These are phyloP conservation scores for Pleurotus citrinopileatus DNA, from an alignment of 768 basidiomycete genomes.

Conservation along the genomic window DNA sequence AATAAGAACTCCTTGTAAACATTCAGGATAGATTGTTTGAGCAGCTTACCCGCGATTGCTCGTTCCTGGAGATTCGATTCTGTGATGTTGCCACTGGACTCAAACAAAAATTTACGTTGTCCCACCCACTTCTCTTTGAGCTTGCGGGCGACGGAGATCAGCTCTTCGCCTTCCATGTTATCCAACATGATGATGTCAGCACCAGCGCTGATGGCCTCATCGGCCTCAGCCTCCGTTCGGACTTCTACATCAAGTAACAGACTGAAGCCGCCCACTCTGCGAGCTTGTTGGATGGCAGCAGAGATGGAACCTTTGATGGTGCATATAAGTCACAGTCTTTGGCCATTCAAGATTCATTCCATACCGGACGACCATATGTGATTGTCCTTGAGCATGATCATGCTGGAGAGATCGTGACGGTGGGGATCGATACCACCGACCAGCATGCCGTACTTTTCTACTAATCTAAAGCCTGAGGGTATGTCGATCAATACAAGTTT, in stretches of 20 bases:
- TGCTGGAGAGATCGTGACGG: constrained; percentile 93
- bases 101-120: constrained; percentile 82
- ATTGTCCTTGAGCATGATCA: constrained; percentile 99
- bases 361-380: constrained; percentile 96
- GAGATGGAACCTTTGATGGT: constrained; percentile 76
- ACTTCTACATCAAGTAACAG: constrained; percentile 94
- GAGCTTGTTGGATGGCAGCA: constrained; percentile 80
- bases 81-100: constrained; percentile 94
- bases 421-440: constrained; percentile 96
- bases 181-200: constrained; percentile 96
- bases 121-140: constrained; percentile 81
- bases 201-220: constrained; percentile 96
- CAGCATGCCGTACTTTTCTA: constrained; percentile 98
- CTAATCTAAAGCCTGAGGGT: constrained; percentile 80
- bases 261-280: constrained; percentile 88
- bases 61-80: constrained; percentile 79
- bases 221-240: constrained; percentile 81
- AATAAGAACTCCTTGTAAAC: neutral
- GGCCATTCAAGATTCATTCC: constrained; percentile 14
- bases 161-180: constrained; percentile 79
- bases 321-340: constrained; percentile 3
- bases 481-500: constrained; percentile 5
- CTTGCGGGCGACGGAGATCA: constrained; percentile 62
- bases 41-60: constrained; percentile 74
- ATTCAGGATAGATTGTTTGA: neutral